phyloP scores from a whole-genome alignment of 1,284 basidiomycete species.

The Irpex sp. region DNA sequence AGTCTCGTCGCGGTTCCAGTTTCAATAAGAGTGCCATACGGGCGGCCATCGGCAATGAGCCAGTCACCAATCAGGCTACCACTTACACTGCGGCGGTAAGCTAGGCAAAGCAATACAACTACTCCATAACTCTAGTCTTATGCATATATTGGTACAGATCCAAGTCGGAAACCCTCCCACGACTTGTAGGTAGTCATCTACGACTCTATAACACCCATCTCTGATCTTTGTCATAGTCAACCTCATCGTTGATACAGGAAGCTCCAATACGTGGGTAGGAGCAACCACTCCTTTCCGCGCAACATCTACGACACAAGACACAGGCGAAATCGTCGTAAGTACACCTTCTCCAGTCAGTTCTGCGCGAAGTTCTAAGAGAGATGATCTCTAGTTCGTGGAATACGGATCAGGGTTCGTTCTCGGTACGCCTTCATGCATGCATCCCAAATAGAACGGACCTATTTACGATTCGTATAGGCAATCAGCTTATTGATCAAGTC shows the following conservation, averaged over 20 bases:
- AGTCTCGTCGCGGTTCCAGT: neutral
- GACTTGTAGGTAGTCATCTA: neutral
- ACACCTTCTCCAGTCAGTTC: neutral
- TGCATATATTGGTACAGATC: neutral
- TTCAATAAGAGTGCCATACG: neutral
- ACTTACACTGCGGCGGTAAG: constrained; percentile 12
- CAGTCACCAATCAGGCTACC: constrained; percentile 9
- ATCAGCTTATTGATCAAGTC: constrained; percentile 21
- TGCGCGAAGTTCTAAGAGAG: neutral
- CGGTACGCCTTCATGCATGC: constrained; percentile 6
- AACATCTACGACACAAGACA: neutral
- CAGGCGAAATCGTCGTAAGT: constrained; percentile 2
- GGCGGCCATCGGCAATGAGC: neutral
- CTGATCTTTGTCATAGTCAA: constrained; percentile 12
- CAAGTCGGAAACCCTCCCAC: constrained; percentile 5
- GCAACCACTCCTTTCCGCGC: constrained; percentile 26
- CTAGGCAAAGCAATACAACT: neutral
- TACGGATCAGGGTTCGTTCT: constrained; percentile 23
- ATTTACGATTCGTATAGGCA: constrained; percentile 8
- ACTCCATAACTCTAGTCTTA: neutral
- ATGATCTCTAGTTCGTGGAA: constrained; percentile 14
- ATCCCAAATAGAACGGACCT: no score
- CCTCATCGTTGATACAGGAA: constrained; percentile 28
- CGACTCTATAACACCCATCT: neutral
- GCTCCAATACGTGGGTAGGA: constrained; percentile 66